Percentiles rank a stretch among this genome's conserved stretches.
These are phyloP conservation scores for Cyclostephanos invisitatus DNA, from an alignment of 108 stramenopile genomes.

Conservation along the genomic window DNA sequence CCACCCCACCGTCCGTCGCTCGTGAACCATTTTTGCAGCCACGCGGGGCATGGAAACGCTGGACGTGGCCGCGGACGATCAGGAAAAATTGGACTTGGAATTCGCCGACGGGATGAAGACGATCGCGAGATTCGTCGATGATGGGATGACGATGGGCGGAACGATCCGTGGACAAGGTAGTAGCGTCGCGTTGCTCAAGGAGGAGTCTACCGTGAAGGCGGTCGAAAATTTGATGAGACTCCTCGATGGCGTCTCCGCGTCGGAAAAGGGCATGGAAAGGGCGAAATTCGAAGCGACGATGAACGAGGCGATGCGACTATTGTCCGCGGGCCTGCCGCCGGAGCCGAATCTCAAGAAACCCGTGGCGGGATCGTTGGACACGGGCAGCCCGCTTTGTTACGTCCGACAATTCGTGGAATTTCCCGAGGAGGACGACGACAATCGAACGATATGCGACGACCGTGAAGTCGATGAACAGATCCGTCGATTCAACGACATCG, in stretches of 20 bases:
- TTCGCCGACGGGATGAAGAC: conserved; percentile 78
- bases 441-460: not conserved
- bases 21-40: conserved; percentile 8
- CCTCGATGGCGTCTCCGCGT: conserved; percentile 16
- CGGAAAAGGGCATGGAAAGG: conserved; percentile 15
- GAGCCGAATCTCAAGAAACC: conserved; percentile 28
- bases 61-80: conserved; percentile 66
- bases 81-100: conserved; percentile 76
- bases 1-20: not conserved
- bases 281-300: conserved; percentile 42
- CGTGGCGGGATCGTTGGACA: conserved; percentile 33
- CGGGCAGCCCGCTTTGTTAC: conserved; percentile 33
- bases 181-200: not conserved
- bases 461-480: conserved; percentile 26
- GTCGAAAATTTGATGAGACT: conserved; percentile 21
- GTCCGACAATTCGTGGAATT: conserved; percentile 29
- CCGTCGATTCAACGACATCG: conserved; percentile 25
- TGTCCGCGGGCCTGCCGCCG: conserved; percentile 24
- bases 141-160: not conserved
- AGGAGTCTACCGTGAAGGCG: conserved; percentile 8
- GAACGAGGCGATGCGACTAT: conserved; percentile 44
- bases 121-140: conserved; percentile 61
- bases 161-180: not conserved
- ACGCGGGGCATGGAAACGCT: conserved; percentile 49
- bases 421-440: not conserved